phyloP scores from a whole-genome alignment of 202 grass and related monocot species.

The Setaria viridis region DNA sequence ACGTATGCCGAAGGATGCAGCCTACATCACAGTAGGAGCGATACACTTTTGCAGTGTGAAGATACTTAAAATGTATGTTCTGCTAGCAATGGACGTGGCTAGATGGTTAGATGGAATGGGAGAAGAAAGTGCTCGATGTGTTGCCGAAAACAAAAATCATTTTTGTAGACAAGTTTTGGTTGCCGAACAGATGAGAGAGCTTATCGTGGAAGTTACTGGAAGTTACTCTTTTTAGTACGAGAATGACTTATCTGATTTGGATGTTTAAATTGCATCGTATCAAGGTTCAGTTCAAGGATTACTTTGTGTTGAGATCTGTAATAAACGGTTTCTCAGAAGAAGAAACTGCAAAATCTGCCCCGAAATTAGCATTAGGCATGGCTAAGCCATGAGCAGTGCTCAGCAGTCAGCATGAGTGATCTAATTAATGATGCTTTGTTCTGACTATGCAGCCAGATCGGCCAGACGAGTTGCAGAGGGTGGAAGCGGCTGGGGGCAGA shows the following conservation, averaged over 20 bases:
- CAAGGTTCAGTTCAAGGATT: background rate
- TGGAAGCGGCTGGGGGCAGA: constrained; percentile 73
- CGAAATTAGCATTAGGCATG: background rate
- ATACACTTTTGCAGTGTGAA: background rate
- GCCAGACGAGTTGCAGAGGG: constrained; percentile 65
- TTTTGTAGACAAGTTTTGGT: background rate
- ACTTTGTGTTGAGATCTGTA: background rate
- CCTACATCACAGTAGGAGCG: background rate
- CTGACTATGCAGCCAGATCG: constrained; percentile 61
- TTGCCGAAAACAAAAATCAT: too few relatives aligned
- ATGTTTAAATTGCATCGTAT: background rate
- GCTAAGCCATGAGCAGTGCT: background rate
- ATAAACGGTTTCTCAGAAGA: too few relatives aligned
- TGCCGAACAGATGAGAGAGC: background rate
- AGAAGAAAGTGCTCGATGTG: background rate
- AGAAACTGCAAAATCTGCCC: background rate
- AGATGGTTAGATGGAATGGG: background rate
- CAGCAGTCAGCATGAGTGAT: background rate
- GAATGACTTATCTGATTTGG: background rate
- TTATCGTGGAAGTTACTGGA: background rate
- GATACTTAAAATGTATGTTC: background rate
- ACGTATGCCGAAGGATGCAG: background rate
- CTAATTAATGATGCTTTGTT: constrained; percentile 4
- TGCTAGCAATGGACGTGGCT: background rate
- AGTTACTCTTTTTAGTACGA: background rate